A percentile compares a stretch with the other conserved stretches of the same genome.
phyloP scores from a whole-genome alignment of 495 filamentous ascomycete genomes.

The Amniculicola lignicola region DNA sequence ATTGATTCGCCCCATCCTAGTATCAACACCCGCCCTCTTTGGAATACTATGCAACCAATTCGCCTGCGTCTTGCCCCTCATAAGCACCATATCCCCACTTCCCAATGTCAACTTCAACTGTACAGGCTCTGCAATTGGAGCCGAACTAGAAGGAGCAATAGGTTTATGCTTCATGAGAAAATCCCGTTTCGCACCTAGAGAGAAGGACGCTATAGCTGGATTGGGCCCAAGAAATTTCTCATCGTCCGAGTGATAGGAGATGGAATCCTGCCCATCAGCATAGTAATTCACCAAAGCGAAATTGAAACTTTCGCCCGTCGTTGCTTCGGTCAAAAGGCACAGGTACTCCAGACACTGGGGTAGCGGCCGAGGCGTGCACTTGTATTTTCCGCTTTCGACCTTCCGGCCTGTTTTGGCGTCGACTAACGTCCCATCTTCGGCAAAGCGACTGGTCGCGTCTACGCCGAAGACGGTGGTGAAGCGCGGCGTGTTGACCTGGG shows the following conservation, averaged over 20 bases:
- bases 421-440: constrained; percentile 42
- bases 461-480: constrained; percentile 72
- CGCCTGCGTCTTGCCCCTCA: constrained; percentile 64
- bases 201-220: constrained; percentile 69
- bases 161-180: constrained; percentile 72
- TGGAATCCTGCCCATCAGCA: constrained; percentile 64
- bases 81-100: constrained; percentile 70
- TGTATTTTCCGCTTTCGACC: constrained; percentile 50
- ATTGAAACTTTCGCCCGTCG: constrained; percentile 63
- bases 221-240: constrained; percentile 66
- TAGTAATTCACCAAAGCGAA: constrained; percentile 79
- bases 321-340: constrained; percentile 53
- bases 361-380: constrained; percentile 60
- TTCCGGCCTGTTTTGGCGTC: constrained; percentile 47
- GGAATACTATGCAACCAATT: constrained; percentile 75
- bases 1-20: constrained; percentile 63
- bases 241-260: constrained; percentile 72
- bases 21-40: constrained; percentile 59
- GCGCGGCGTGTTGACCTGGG: constrained; percentile 62
- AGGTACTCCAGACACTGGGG: constrained; percentile 62
- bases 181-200: constrained; percentile 62
- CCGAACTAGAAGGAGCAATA: constrained; percentile 18
- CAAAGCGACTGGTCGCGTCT: constrained; percentile 52
- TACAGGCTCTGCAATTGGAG: constrained; percentile 30
- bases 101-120: constrained; percentile 59